A percentile compares a stretch with the other conserved stretches of the same genome.
Conservation (phyloP, 345 rosid species). For the Isatis tinctoria region DNA sequence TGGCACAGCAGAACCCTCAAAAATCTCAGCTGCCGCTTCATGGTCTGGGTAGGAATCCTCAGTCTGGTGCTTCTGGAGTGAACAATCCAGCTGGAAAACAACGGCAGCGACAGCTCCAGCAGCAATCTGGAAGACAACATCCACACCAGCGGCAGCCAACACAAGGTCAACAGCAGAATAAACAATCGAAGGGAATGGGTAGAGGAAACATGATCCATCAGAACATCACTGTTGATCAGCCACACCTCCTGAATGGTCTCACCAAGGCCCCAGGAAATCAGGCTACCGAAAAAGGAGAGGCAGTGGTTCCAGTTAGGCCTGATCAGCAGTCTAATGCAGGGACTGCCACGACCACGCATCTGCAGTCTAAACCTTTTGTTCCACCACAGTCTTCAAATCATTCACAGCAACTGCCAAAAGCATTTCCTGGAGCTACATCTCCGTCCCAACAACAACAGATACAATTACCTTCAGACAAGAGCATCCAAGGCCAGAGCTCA, state of each 20-base stretch:
- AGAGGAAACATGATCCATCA: constrained; percentile 80
- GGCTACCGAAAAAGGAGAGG: constrained; percentile 69
- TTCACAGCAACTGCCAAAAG: constrained; percentile 55
- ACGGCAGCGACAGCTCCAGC: constrained; percentile 74
- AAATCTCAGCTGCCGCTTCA: constrained; percentile 64
- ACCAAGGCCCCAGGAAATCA: constrained; percentile 50
- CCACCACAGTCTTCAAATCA: constrained; percentile 52
- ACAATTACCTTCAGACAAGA: constrained; percentile 61
- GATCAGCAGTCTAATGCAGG: constrained; percentile 64
- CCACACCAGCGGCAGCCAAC: constrained; percentile 76
- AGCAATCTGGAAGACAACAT: constrained; percentile 81
- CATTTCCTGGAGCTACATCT: constrained; percentile 44
- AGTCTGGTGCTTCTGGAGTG: constrained; percentile 50
- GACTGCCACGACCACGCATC: constrained; percentile 47
- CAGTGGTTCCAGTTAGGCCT: constrained; percentile 52
- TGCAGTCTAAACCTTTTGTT: constrained; percentile 56
- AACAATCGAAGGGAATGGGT: constrained; percentile 70
- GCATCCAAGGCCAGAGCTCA: constrained; percentile 54
- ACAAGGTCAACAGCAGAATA: constrained; percentile 66
- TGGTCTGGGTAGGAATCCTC: constrained; percentile 54
- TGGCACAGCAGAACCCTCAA: constrained; percentile 51
- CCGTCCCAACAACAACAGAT: constrained; percentile 55
- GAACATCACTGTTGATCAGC: constrained; percentile 57
- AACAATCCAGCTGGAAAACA: constrained; percentile 82
- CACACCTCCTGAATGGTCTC: constrained; percentile 67